phyloP scores from a whole-genome alignment of 139 green algal species.

The Tetraselmis striata region DNA sequence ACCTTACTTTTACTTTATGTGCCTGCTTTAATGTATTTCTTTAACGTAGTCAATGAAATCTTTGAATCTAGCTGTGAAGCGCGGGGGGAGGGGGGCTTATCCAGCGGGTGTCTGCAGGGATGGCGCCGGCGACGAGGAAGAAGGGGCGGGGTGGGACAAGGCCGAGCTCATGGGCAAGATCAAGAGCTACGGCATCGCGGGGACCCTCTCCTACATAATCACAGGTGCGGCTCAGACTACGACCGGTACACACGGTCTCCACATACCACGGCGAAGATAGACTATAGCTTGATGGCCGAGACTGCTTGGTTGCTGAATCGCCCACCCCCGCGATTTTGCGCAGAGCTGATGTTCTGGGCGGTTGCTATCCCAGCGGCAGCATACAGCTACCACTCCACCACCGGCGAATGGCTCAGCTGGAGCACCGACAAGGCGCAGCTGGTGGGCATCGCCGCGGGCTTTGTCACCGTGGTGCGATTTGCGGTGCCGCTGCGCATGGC shows the following conservation, averaged over 20 bases:
- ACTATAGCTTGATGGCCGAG: too few relatives aligned
- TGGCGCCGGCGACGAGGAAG: background rate
- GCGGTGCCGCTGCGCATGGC: conserved; percentile 25
- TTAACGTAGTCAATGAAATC: too few relatives aligned
- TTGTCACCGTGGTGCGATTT: conserved; percentile 26
- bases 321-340: too few relatives aligned
- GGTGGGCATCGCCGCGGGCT: conserved; percentile 18
- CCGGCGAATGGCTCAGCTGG: conserved; percentile 7
- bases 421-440: conserved; percentile 30
- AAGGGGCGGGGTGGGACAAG: background rate
- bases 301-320: too few relatives aligned
- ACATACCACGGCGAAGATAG: too few relatives aligned
- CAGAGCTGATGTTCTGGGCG: conserved; percentile 34
- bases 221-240: too few relatives aligned
- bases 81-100: too few relatives aligned
- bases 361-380: conserved; percentile 16
- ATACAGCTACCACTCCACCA: conserved; percentile 2
- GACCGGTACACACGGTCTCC: too few relatives aligned
- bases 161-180: conserved; percentile 21
- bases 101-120: too few relatives aligned
- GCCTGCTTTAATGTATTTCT: too few relatives aligned
- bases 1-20: too few relatives aligned
- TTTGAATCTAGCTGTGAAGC: too few relatives aligned
- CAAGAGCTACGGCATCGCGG: conserved; percentile 24
- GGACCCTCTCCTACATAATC: conserved; percentile 31